Conservation (phyloP, 2,329 filamentous ascomycete genomes). For the Aspergillus sp. region DNA sequence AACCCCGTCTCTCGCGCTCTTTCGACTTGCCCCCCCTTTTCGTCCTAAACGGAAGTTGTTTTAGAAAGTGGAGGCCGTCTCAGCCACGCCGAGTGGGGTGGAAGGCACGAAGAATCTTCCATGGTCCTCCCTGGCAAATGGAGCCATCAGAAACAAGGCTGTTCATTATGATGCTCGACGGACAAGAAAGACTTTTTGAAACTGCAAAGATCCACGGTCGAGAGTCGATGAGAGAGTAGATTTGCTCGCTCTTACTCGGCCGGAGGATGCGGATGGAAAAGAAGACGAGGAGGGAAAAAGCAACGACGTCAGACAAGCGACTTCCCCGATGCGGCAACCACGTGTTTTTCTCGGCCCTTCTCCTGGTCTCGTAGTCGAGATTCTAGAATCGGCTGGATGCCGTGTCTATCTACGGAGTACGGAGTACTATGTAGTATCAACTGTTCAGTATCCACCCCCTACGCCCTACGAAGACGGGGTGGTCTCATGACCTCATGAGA, state of each 20-base stretch:
- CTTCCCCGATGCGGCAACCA: neutral
- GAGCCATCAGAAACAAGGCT: neutral
- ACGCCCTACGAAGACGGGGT: no score
- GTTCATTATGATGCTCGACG: neutral
- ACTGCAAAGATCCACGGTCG: neutral
- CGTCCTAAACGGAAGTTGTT: conserved; percentile 7
- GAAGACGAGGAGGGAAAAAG: no score
- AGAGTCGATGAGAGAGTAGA: neutral
- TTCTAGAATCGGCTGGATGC: no score
- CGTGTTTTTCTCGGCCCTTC: neutral
- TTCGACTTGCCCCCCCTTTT: neutral
- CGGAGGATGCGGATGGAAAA: no score
- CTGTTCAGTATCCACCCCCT: no score
- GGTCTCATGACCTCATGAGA: no score
- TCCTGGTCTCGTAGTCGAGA: no score
- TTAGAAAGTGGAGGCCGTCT: conserved; percentile 17
- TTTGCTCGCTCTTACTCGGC: no score
- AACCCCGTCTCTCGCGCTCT: neutral
- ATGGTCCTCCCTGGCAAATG: neutral
- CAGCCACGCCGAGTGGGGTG: conserved; percentile 12
- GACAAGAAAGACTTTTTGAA: neutral
- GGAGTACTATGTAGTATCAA: no score
- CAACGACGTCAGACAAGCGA: no score
- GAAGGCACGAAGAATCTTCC: conserved; percentile 16
- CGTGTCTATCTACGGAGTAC: no score